These are phyloP conservation scores for Aquanectria penicillioides DNA, from an alignment of 2,329 filamentous ascomycete genomes.

Conservation along the genomic window DNA sequence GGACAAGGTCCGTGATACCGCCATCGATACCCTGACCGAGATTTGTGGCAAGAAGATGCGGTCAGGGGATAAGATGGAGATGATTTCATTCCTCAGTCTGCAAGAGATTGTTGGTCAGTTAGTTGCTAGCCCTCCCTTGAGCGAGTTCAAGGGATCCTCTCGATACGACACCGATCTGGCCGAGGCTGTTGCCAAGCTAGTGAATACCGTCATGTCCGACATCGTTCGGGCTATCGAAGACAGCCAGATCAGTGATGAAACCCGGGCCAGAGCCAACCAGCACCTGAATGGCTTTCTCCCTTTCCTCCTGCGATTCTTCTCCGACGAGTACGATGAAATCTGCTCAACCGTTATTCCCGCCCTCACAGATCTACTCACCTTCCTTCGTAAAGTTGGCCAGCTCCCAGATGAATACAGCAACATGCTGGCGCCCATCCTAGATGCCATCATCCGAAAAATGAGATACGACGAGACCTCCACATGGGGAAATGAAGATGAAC, in stretches of 20 bases:
- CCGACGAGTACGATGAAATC: slow-evolving; percentile 97
- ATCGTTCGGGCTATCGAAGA: slow-evolving; percentile 88
- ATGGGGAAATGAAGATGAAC: slow-evolving; percentile 94
- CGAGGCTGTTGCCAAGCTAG: slow-evolving; percentile 93
- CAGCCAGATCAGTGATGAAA: slow-evolving; percentile 66
- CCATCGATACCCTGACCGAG: slow-evolving; percentile 94
- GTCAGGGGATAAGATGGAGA: slow-evolving; percentile 88
- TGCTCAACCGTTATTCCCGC: slow-evolving; percentile 96
- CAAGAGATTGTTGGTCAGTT: slow-evolving; percentile 87
- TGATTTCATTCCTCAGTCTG: slow-evolving; percentile 91
- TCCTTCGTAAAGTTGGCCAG: slow-evolving; percentile 82
- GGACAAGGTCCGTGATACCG: slow-evolving; percentile 87
- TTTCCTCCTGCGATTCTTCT: slow-evolving; percentile 91
- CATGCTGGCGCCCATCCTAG: slow-evolving; percentile 87
- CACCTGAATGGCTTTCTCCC: slow-evolving; percentile 86
- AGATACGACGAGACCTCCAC: slow-evolving; percentile 93
- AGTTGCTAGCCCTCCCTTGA: slow-evolving; percentile 82
- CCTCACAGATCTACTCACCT: slow-evolving; percentile 90
- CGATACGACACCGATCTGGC: slow-evolving; percentile 96
- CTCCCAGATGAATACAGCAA: slow-evolving; percentile 80
- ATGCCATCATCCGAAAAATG: slow-evolving; percentile 95
- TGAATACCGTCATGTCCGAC: slow-evolving; percentile 89
- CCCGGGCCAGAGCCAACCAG: slow-evolving; percentile 79
- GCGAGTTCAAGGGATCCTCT: slow-evolving; percentile 80
- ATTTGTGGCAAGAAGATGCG: slow-evolving; percentile 99